Evolutionary conservation across 2,329 filamentous ascomycete genomes (phyloP).

Genomic region (Aspergillus fumigatiaffinis): DNA sequence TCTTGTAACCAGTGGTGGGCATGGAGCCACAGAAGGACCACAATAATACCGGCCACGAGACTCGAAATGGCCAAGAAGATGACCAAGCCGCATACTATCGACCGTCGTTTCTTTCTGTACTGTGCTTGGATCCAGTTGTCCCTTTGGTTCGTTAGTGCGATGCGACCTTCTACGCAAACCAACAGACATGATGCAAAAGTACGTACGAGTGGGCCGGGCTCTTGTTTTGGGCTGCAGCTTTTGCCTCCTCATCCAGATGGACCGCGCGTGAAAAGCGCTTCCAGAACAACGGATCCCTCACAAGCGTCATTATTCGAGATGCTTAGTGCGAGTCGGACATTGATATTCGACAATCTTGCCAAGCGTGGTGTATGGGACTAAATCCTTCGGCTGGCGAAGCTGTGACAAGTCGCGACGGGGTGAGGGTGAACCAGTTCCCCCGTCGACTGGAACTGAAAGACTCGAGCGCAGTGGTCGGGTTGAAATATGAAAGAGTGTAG

Average conservation of each 20-base stretch:
- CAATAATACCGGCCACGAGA: conserved; percentile 44
- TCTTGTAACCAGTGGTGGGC: conserved; percentile 31
- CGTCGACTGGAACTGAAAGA: background rate
- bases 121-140: conserved; percentile 53
- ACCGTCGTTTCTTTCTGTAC: conserved; percentile 46
- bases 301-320: conserved; percentile 41
- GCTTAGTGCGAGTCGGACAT: background rate
- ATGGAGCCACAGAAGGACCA: conserved; percentile 44
- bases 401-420: background rate
- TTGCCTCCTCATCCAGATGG: conserved; percentile 51
- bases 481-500: background rate
- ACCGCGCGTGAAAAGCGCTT: conserved; percentile 57
- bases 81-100: conserved; percentile 42
- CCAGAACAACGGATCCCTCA: conserved; percentile 59
- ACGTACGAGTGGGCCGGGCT: conserved; percentile 20
- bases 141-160: conserved; percentile 29
- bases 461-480: background rate
- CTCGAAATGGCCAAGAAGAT: conserved; percentile 27
- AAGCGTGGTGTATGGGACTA: background rate
- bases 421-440: background rate
- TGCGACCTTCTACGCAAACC: background rate
- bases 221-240: conserved; percentile 15
- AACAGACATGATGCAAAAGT: background rate
- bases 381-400: background rate
- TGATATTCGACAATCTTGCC: background rate